phyloP scores from a whole-genome alignment of 78 protist genomes.

The Cyanophora paradoxa region DNA sequence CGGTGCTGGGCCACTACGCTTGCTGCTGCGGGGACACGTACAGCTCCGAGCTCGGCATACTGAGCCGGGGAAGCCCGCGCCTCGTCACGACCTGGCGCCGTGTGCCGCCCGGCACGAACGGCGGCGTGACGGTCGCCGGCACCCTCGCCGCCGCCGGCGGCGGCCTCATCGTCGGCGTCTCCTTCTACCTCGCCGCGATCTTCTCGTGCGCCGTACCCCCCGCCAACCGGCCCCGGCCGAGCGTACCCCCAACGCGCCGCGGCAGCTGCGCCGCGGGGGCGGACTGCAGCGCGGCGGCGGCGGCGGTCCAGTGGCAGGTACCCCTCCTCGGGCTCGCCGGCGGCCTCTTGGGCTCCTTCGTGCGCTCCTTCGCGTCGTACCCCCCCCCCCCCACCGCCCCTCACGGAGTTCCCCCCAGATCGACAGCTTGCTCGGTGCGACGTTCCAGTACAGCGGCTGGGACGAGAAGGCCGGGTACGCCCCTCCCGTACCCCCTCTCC shows the following conservation, averaged over 20 bases:
- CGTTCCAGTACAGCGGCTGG: background rate
- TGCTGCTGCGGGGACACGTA: constrained; percentile 9
- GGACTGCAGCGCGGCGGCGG: background rate
- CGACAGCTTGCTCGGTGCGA: constrained; percentile 4
- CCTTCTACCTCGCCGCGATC: background rate
- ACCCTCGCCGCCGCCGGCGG: background rate
- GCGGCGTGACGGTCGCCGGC: background rate
- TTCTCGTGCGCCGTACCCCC: no score
- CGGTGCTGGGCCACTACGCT: background rate
- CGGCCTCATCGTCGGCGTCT: background rate
- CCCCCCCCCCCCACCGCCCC: no score
- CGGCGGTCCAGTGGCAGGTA: background rate
- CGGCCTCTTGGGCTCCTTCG: background rate
- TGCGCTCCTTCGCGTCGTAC: background rate
- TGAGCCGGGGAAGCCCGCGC: no score
- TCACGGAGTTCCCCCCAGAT: no score
- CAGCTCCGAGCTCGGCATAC: no score
- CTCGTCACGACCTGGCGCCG: background rate
- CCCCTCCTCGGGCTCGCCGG: background rate
- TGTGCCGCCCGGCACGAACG: background rate
- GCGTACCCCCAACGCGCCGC: no score
- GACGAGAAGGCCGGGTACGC: background rate
- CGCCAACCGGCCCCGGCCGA: no score
- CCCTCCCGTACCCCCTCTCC: background rate
- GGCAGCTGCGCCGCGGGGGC: no score